Conservation (phyloP, 73 alveolate genomes). For the Tetrahymena malaccensis region DNA sequence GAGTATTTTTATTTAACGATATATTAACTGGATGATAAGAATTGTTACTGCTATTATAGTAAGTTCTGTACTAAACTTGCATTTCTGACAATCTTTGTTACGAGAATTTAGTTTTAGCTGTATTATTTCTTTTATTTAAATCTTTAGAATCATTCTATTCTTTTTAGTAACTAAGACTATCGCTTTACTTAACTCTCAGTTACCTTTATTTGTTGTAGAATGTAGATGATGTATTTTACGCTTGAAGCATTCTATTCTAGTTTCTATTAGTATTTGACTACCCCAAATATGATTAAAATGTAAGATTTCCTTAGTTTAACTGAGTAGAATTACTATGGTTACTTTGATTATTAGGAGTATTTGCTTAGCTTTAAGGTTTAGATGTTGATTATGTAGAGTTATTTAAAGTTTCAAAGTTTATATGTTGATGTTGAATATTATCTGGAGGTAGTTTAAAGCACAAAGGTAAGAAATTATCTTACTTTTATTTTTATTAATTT, state of each 20-base stretch:
- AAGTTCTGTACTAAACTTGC: not conserved
- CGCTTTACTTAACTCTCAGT: not conserved
- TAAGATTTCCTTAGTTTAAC: not conserved
- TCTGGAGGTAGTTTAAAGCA: not conserved
- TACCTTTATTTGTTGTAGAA: not conserved
- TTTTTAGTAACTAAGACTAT: not conserved
- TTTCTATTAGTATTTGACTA: not conserved
- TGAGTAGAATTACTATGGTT: not conserved
- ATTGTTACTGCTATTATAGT: not conserved
- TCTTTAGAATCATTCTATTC: not conserved
- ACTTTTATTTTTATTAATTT: not conserved
- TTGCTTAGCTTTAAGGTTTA: not conserved
- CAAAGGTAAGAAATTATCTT: not conserved
- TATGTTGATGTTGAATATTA: not conserved
- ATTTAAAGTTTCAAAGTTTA: not conserved
- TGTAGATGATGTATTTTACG: not conserved
- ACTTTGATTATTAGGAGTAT: not conserved
- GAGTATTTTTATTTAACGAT: not conserved
- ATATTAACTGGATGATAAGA: not conserved
- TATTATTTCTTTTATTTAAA: not conserved
- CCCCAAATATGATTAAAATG: not conserved
- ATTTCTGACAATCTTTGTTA: not conserved
- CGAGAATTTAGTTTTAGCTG: not conserved
- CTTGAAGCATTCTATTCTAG: not conserved
- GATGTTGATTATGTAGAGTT: not conserved